phyloP scores from a whole-genome alignment of 1,139 yeast species.

The Candida sanyaensis region DNA sequence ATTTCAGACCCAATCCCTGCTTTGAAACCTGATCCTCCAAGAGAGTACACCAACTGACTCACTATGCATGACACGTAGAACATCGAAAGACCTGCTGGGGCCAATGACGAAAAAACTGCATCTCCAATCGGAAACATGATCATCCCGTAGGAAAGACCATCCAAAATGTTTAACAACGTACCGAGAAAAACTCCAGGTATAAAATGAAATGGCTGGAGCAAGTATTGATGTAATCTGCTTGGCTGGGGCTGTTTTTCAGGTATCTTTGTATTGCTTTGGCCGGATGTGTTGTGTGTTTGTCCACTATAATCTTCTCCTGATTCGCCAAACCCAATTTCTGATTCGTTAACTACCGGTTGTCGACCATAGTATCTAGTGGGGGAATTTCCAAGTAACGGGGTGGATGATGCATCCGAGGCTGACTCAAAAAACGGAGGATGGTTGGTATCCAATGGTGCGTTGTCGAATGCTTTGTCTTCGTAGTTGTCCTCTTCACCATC shows the following conservation, averaged over 20 bases:
- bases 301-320: neutral
- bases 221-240: conserved; percentile 17
- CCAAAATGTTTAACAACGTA: conserved; percentile 78
- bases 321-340: conserved; percentile 5
- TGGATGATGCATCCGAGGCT: conserved; percentile 12
- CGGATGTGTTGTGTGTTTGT: neutral
- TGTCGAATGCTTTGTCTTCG: conserved; percentile 2
- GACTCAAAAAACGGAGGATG: neutral
- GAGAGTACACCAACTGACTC: conserved; percentile 82
- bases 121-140: conserved; percentile 91
- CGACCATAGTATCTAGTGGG: conserved; percentile 1
- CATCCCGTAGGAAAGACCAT: conserved; percentile 96
- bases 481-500: conserved; percentile 20
- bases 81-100: conserved; percentile 91
- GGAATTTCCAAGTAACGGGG: conserved; percentile 9
- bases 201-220: conserved; percentile 47
- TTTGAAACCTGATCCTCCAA: conserved; percentile 88
- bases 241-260: conserved; percentile 9
- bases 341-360: conserved; percentile 3
- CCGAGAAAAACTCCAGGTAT: conserved; percentile 85
- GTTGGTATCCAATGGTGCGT: neutral
- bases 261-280: neutral
- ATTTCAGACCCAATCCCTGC: conserved; percentile 95
- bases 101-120: conserved; percentile 71
- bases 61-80: conserved; percentile 88